These are phyloP conservation scores for Panicum virgatum DNA, from an alignment of 202 grass and related monocot genomes.

Conservation along the genomic window DNA sequence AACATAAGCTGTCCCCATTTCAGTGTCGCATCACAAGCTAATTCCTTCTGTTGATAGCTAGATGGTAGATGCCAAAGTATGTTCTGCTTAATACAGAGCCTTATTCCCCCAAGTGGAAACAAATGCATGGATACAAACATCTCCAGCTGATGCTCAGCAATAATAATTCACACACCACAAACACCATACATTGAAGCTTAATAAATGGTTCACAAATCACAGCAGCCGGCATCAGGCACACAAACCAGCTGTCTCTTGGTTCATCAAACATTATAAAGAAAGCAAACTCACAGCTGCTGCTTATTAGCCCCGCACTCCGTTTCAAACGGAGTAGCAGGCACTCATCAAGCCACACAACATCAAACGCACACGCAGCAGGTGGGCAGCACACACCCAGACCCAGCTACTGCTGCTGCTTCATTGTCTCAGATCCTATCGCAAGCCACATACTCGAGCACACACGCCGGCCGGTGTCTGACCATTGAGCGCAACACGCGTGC, in stretches of 20 bases:
- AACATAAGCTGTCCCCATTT: no score
- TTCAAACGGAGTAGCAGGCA: neutral
- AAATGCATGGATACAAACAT: no score
- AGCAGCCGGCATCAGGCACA: neutral
- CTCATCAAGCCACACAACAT: neutral
- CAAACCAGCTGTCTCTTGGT: neutral
- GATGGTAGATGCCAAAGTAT: neutral
- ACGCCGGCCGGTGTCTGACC: neutral
- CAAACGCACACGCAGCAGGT: neutral
- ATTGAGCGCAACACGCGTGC: neutral
- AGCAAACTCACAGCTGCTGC: neutral
- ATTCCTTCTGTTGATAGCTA: neutral
- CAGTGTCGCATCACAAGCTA: no score
- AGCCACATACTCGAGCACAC: neutral
- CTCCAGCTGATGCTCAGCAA: neutral
- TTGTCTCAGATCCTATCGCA: neutral
- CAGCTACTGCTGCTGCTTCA: neutral
- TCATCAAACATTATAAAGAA: neutral
- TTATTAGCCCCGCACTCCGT: neutral
- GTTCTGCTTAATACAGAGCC: neutral
- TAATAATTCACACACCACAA: neutral
- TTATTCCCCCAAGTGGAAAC: no score
- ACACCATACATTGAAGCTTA: neutral
- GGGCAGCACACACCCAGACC: neutral
- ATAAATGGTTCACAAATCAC: slow-evolving; percentile 1